A percentile compares a stretch with the other conserved stretches of the same genome.
Conservation (phyloP, 2,329 filamentous ascomycete genomes). For the Pseudonectria buxi region DNA sequence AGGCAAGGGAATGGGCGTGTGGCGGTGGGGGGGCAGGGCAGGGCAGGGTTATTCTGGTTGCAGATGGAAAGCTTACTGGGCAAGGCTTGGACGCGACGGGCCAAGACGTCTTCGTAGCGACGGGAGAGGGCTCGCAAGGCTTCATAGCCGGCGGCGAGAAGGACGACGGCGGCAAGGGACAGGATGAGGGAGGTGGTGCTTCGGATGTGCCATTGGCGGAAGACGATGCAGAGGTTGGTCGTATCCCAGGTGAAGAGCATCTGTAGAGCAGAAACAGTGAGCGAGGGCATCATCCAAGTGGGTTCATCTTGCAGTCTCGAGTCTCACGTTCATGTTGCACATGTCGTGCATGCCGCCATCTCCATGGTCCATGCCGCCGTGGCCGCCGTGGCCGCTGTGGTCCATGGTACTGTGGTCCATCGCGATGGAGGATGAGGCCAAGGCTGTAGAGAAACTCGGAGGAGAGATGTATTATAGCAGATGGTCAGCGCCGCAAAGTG, state of each 20-base stretch:
- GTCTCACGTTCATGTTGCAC: slow-evolving; percentile 86
- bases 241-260: slow-evolving; percentile 99
- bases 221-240: slow-evolving; percentile 90
- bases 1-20: slow-evolving; percentile 4
- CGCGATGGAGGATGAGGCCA: neutral
- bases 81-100: slow-evolving; percentile 39
- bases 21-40: neutral
- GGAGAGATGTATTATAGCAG: no score
- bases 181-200: slow-evolving; percentile 67
- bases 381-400: slow-evolving; percentile 34
- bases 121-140: slow-evolving; percentile 70
- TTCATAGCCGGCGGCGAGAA: slow-evolving; percentile 89
- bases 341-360: slow-evolving; percentile 55
- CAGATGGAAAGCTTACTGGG: slow-evolving; percentile 41
- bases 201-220: slow-evolving; percentile 81
- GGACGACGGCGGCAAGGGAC: slow-evolving; percentile 75
- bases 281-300: neutral
- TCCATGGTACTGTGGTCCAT: slow-evolving; percentile 42
- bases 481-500: no score
- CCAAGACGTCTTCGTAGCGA: slow-evolving; percentile 61
- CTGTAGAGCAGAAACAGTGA: slow-evolving; percentile 36
- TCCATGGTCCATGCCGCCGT: slow-evolving; percentile 49
- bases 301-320: neutral
- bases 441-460: neutral
- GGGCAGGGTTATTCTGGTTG: slow-evolving; percentile 3